phyloP scores from a whole-genome alignment of 345 rosid genomes.

The Noccaea bulbosa region DNA sequence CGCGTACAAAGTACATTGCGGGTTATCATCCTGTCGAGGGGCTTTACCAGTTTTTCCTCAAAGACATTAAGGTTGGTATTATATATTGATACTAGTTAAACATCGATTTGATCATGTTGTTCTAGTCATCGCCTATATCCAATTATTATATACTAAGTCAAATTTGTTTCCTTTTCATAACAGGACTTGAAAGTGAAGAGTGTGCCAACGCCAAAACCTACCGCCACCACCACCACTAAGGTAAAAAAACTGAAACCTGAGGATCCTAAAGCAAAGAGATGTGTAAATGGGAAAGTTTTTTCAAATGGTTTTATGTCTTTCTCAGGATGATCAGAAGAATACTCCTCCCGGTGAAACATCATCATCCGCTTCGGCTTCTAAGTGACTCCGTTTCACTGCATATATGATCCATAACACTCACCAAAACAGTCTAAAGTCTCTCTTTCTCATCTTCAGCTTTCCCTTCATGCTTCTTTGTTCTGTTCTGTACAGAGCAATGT shows the following conservation, averaged over 20 bases:
- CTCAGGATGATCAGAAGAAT: conserved; percentile 21
- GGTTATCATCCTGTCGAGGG: background rate
- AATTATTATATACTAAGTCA: background rate
- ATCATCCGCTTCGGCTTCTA: background rate
- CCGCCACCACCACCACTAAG: conserved; percentile 10
- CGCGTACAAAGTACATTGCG: background rate
- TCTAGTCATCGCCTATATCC: background rate
- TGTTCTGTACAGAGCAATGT: conserved; percentile 19
- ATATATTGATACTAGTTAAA: background rate
- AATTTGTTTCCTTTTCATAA: background rate
- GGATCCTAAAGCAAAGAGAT: conserved; percentile 7
- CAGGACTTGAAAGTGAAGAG: conserved; percentile 14
- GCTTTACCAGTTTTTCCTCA: background rate
- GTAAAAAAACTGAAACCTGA: conserved; percentile 11
- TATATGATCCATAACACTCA: background rate
- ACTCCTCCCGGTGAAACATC: conserved; percentile 1
- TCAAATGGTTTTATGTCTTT: background rate
- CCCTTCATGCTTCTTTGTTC: background rate
- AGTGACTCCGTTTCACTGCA: conserved; percentile 12
- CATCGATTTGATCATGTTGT: background rate
- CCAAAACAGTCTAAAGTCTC: background rate
- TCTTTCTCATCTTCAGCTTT: background rate
- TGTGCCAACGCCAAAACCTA: background rate
- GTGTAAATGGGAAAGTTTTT: background rate
- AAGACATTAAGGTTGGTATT: conserved; percentile 14